Evolutionary conservation across 2,329 filamentous ascomycete species (phyloP).

Genomic region (Penicillium nordicum): DNA sequence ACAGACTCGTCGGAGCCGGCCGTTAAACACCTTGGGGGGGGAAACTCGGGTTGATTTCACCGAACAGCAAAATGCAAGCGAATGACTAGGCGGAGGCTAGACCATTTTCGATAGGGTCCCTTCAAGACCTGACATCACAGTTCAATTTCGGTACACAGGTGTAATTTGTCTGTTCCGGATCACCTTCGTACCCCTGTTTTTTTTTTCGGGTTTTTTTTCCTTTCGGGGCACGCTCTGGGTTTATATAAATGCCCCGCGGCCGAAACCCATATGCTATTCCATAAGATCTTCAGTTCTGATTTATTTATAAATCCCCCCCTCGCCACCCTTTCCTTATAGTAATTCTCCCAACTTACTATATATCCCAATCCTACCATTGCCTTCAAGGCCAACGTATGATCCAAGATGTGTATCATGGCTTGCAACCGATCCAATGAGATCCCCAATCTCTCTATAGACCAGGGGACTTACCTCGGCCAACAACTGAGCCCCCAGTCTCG

Average conservation of each 20-base stretch:
- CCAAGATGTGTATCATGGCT: slow-evolving; percentile 15
- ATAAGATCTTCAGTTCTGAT: slow-evolving; percentile 5
- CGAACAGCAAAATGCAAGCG: slow-evolving; percentile 3
- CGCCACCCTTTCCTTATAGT: not conserved
- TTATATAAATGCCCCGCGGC: slow-evolving; percentile 14
- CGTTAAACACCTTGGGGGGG: slow-evolving; percentile 13
- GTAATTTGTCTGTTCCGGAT: slow-evolving; percentile 14
- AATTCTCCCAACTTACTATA: not conserved
- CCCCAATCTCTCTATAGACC: slow-evolving; percentile 16
- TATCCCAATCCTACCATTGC: not conserved
- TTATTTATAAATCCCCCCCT: slow-evolving; percentile 1
- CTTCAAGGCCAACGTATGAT: slow-evolving; percentile 7
- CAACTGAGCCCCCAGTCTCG: slow-evolving; percentile 20
- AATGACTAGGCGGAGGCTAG: not conserved
- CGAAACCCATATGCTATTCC: slow-evolving; percentile 12
- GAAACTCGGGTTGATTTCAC: slow-evolving; percentile 21
- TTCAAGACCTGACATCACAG: slow-evolving; percentile 17
- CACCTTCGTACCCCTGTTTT: slow-evolving; percentile 8
- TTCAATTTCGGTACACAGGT: slow-evolving; percentile 11
- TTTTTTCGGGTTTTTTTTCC: not conserved
- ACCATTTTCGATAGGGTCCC: slow-evolving; percentile 1
- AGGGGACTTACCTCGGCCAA: slow-evolving; percentile 20
- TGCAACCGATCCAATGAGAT: slow-evolving; percentile 19
- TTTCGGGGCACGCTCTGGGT: slow-evolving; percentile 1
- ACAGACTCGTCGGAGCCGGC: slow-evolving; percentile 23